Conservation (phyloP, 768 basidiomycete species). For the Saitozyma podzolica region DNA sequence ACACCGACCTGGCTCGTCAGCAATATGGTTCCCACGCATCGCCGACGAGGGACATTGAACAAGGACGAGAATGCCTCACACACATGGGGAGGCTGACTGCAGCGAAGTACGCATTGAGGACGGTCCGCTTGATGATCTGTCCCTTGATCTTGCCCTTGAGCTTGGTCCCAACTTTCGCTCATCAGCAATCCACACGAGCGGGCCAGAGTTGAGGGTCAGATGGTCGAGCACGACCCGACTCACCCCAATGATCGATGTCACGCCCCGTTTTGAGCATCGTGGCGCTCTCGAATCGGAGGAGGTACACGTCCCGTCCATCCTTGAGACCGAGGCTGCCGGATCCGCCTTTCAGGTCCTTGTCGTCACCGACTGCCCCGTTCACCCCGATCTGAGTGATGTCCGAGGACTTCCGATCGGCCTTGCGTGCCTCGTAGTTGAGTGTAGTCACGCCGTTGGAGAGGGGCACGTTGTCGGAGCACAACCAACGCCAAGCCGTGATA, state of each 20-base stretch:
- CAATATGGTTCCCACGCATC: not conserved
- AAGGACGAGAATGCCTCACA: conserved; percentile 42
- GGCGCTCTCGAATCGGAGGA: conserved; percentile 52
- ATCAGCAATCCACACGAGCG: not conserved
- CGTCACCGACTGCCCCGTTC: not conserved
- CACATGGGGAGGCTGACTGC: conserved; percentile 50
- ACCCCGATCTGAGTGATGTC: not conserved
- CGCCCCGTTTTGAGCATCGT: conserved; percentile 45
- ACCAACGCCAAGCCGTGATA: conserved; percentile 49
- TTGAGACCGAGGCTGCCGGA: conserved; percentile 14
- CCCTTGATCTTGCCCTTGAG: conserved; percentile 48
- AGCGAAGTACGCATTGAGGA: conserved; percentile 55
- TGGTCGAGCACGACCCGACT: not conserved
- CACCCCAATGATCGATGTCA: conserved; percentile 26
- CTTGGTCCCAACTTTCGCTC: conserved; percentile 45
- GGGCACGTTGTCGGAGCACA: conserved; percentile 27
- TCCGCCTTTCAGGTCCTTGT: not conserved
- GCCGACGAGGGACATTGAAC: conserved; percentile 46
- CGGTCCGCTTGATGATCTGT: conserved; percentile 56
- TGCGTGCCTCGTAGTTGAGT: not conserved
- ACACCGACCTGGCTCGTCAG: conserved; percentile 34
- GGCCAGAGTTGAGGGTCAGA: not conserved
- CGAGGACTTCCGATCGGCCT: conserved; percentile 1
- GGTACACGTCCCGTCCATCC: conserved; percentile 54
- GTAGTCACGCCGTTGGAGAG: conserved; percentile 3